phyloP scores from a whole-genome alignment of 2,329 filamentous ascomycete genomes.

The Sporothrix protearum region DNA sequence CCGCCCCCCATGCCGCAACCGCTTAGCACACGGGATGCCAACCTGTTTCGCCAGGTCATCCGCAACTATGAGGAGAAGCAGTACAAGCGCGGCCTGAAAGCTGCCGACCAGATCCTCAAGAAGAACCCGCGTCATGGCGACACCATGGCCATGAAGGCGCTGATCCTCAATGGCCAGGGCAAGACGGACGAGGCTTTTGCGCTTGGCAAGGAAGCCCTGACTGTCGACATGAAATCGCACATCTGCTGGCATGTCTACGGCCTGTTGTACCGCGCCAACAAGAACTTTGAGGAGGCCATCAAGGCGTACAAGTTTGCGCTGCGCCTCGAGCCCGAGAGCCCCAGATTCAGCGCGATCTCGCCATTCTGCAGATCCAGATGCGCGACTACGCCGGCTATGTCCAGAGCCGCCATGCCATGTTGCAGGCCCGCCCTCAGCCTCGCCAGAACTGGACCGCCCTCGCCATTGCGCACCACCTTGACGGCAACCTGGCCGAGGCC shows the following conservation, averaged over 20 bases:
- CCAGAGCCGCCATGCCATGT: slow-evolving; percentile 81
- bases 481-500: slow-evolving; percentile 79
- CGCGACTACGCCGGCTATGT: slow-evolving; percentile 92
- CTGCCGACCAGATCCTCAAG: slow-evolving; percentile 91
- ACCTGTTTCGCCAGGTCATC: slow-evolving; percentile 91
- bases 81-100: slow-evolving; percentile 91
- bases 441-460: slow-evolving; percentile 98
- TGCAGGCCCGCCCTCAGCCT: slow-evolving; percentile 74
- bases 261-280: slow-evolving; percentile 83
- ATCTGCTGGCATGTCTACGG: slow-evolving; percentile 99
- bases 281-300: slow-evolving; percentile 98
- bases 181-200: slow-evolving; percentile 92
- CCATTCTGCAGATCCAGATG: slow-evolving; percentile 92
- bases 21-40: slow-evolving; percentile 80
- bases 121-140: slow-evolving; percentile 96
- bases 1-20: slow-evolving; percentile 62
- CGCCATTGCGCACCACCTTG: slow-evolving; percentile 85
- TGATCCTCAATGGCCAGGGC: slow-evolving; percentile 90
- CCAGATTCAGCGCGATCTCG: slow-evolving; percentile 91
- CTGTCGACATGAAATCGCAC: slow-evolving; percentile 97
- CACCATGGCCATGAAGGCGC: slow-evolving; percentile 97
- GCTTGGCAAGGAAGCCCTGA: slow-evolving; percentile 86
- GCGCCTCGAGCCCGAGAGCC: slow-evolving; percentile 86
- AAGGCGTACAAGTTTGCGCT: slow-evolving; percentile 98
- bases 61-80: slow-evolving; percentile 98